Evolutionary conservation across 108 stramenopile genomes (phyloP), one percentile per base, ranked within the genome.

Genomic region (Fragilaria crotonensis): DNA sequence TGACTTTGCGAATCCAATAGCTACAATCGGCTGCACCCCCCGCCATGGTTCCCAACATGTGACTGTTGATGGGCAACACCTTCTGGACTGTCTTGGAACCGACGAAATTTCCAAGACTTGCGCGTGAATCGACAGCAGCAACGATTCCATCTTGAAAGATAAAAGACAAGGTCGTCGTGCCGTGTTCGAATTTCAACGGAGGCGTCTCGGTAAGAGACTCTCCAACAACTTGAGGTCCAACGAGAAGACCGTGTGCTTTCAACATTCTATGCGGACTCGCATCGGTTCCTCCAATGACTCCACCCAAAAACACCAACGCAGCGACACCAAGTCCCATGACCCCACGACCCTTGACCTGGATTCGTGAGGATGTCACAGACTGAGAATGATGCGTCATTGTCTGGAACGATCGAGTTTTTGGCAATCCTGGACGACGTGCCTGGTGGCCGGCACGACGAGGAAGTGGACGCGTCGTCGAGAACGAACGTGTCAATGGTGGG

Each of bases 131-230:
- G 5, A 94, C 89, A 5, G 88, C 88, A 23, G 73, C 89, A 19
- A 94, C 66, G 21, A 88, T 89, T 1, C 93, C 91, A 56, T 77
- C 88, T 52, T 89, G 62, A 62, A 88, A 94, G 1, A 71, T 36
- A 71, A 94, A 90, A n/a, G 92, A 88, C 25, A 94, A 28, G 0
- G 93, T 89, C 18, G 93, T 94, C 5, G 93, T 94, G 23, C 93
- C 93, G 61, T 94, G 93, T 2, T 80, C 81, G 61, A 88, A 83
- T 60, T 87, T 77, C 45, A 93, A 58, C 0, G 84, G 85, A 47
- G 90, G 90, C 7, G 84, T 41, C 36, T 11, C 36, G 14, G 11
- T 7, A 41, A 14, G 14, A 14, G 11, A 11, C 36, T 11, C 14
- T 14, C 36, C 36, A 41, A 11, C 36, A 41, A 41, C 7, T 7